phyloP scores from a whole-genome alignment of 192 early-diverging fungal genomes.

The Coemansia sp. region DNA sequence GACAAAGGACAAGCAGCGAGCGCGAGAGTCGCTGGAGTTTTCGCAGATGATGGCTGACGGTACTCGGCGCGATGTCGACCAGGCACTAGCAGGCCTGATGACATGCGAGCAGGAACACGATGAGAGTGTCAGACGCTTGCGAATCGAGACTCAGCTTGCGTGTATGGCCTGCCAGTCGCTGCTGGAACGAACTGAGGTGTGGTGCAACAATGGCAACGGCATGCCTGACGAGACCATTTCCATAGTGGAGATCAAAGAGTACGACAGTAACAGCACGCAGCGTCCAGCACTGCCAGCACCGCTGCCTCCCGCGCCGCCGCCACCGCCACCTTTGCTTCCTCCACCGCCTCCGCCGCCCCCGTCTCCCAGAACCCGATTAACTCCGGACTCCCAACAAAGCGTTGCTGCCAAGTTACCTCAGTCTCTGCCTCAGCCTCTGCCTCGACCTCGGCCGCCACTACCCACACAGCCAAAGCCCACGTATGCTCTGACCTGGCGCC shows the following conservation, averaged over 20 bases:
- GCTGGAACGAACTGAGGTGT: background rate
- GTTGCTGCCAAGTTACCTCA: background rate
- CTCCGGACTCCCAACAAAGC: background rate
- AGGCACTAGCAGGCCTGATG: background rate
- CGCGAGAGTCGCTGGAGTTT: conserved; percentile 1
- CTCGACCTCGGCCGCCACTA: conserved; percentile 1
- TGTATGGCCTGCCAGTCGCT: background rate
- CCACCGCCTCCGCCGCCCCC: conserved; percentile 8
- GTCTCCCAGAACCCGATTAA: background rate
- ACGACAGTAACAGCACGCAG: background rate
- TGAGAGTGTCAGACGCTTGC: background rate
- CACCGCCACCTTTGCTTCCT: conserved; percentile 9
- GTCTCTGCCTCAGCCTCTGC: too few species aligned
- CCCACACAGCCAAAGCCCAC: background rate
- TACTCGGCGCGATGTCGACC: conserved; percentile 2
- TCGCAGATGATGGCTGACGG: conserved; percentile 3
- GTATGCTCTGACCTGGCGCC: conserved; percentile 2
- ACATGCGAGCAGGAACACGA: conserved; percentile 1
- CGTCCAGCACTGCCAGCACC: background rate
- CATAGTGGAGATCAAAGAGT: background rate
- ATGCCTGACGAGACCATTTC: background rate
- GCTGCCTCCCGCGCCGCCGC: background rate
- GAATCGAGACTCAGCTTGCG: background rate
- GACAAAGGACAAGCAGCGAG: conserved; percentile 7
- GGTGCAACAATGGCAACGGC: background rate